Evolutionary conservation across 169 alveolate species (phyloP).

Genomic region (Cryptosporidium ubiquitum): DNA sequence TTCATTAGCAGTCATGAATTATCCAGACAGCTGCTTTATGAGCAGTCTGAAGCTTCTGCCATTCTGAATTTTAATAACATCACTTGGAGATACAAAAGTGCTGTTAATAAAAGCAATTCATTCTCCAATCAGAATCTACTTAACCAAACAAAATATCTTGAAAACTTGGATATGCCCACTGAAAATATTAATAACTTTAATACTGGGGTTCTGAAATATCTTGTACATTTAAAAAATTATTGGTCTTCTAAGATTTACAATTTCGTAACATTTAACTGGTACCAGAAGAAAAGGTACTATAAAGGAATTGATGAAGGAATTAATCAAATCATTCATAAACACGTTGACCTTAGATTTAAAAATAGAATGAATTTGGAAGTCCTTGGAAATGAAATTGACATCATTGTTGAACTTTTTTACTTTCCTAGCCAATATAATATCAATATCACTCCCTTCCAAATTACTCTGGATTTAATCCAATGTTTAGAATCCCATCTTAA

Average conservation of each 20-base stretch:
- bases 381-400: slow-evolving; percentile 35
- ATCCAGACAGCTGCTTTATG: slow-evolving; percentile 13
- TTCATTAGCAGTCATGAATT: slow-evolving; percentile 35
- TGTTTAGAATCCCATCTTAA: slow-evolving; percentile 3
- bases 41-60: slow-evolving; percentile 36
- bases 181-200: neutral
- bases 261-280: slow-evolving; percentile 34
- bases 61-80: slow-evolving; percentile 11
- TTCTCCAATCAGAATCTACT: neutral
- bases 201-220: neutral
- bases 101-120: neutral
- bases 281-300: slow-evolving; percentile 3
- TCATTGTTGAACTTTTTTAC: slow-evolving; percentile 31
- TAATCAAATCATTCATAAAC: neutral
- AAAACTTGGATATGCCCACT: neutral
- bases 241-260: neutral
- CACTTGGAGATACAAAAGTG: slow-evolving; percentile 19
- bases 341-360: neutral
- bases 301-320: slow-evolving; percentile 19
- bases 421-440: slow-evolving; percentile 38
- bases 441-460: slow-evolving; percentile 32
- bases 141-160: neutral
- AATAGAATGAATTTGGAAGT: slow-evolving; percentile 12
- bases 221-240: neutral
- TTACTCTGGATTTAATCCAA: slow-evolving; percentile 23